Evolutionary conservation across 495 filamentous ascomycete genomes (phyloP), one percentile per base, ranked within the genome.

Genomic region (Venustampulla echinocandica): DNA sequence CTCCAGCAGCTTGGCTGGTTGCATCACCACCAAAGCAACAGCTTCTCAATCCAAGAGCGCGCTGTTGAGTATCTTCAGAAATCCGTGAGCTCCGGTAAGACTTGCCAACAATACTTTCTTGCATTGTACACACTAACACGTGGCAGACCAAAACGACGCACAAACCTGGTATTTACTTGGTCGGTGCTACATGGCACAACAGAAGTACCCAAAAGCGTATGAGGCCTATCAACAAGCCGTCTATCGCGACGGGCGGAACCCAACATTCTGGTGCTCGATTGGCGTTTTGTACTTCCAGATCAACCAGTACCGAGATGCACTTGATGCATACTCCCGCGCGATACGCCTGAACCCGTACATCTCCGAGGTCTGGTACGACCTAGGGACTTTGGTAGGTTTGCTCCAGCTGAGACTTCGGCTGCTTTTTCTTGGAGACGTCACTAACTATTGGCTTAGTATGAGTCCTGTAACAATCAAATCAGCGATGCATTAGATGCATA

Each of bases 221-320:
- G 92, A 98, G 64, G 93, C 92, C 10, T 99, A 99, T 60, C 92
- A 99, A 61, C 92, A 99, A 67, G 92, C 92, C 2, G 92, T 99
- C 38, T 99, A 99, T 61, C 87, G 92, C 44, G 92, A 99, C 61
- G 93, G 93, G 18, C 82, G 92, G 56, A 99, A 99, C 56, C 93
- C 92, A 20, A 99, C 92, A 10, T 99, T 99, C 72, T 99, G 92
- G 92, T 97, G 93, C 69, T 99, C 92, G 18, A 99, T 99, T 62
- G 92, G 92, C 61, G 92, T 99, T 14, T 78, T 99, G 28, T 99
- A 99, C 61, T 99, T 97, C 68, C 92, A 99, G 68, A 99, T 99
- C 70, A 99, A 99, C 63, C 92, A 99, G 72, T 99, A 99, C 64
- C 82, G 92, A 41, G 92, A 99, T 72, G 92, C 92, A 14, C 78